Percentiles rank a stretch among this genome's conserved stretches.
phyloP scores from a whole-genome alignment of 2,329 filamentous ascomycete species.

The Aspergillus fructus region DNA sequence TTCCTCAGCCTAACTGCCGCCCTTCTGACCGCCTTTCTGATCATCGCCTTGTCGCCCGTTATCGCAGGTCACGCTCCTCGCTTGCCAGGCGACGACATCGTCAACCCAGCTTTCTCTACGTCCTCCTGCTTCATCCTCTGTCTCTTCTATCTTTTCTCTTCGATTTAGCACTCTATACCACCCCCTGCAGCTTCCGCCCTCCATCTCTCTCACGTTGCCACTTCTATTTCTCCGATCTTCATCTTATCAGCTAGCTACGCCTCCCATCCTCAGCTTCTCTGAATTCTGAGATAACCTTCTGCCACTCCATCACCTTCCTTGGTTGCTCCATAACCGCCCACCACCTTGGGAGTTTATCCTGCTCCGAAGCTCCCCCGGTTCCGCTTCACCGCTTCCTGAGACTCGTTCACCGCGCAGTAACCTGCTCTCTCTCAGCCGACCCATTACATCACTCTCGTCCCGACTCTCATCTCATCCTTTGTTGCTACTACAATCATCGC shows the following conservation, averaged over 20 bases:
- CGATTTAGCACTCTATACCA: conserved; percentile 5
- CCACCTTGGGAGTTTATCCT: conserved; percentile 1
- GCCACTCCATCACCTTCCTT: not conserved
- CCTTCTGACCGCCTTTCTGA: conserved; percentile 33
- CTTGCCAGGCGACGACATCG: conserved; percentile 17
- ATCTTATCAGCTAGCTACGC: conserved; percentile 5
- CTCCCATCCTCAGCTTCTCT: not conserved
- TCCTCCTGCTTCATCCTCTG: conserved; percentile 14
- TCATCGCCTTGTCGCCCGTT: conserved; percentile 26
- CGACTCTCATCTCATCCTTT: not conserved
- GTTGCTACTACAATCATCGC: not conserved
- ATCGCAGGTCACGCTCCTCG: conserved; percentile 29
- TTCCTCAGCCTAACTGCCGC: conserved; percentile 23
- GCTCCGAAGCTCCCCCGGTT: conserved; percentile 13
- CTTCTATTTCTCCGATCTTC: conserved; percentile 1
- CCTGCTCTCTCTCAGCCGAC: no score
- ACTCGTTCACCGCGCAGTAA: not conserved
- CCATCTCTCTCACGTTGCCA: not conserved
- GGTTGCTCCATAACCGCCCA: not conserved
- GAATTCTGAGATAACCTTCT: not conserved
- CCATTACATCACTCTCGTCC: not conserved
- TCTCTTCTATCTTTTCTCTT: conserved; percentile 31
- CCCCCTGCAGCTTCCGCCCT: not conserved
- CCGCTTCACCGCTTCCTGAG: conserved; percentile 21
- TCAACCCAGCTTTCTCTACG: conserved; percentile 22